Evolutionary conservation across 495 filamentous ascomycete genomes (phyloP).

Genomic region (Talaromyces proteolyticus): DNA sequence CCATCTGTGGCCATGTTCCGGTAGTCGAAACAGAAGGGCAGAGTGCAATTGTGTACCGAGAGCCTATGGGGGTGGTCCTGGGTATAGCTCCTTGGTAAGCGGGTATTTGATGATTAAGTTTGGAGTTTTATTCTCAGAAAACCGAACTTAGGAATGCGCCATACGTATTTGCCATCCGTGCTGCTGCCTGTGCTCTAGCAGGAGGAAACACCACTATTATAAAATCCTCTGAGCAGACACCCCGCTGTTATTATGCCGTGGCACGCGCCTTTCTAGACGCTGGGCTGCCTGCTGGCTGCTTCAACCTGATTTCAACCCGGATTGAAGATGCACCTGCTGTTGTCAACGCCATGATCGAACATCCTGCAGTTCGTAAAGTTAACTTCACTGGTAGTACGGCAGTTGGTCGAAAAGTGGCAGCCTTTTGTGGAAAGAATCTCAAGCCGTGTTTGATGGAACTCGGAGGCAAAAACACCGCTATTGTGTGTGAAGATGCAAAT

Average conservation of each 20-base stretch:
- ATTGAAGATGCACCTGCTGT: slow-evolving; percentile 48
- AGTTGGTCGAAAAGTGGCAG: slow-evolving; percentile 51
- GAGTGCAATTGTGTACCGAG: slow-evolving; percentile 64
- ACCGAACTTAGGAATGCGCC: slow-evolving; percentile 41
- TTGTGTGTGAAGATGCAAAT: slow-evolving; percentile 54
- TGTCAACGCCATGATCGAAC: slow-evolving; percentile 50
- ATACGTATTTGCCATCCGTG: slow-evolving; percentile 57
- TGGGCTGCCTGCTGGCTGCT: slow-evolving; percentile 53
- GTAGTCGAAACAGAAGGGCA: slow-evolving; percentile 43
- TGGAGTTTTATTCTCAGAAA: neutral
- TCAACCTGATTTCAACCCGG: slow-evolving; percentile 48
- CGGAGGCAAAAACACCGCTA: slow-evolving; percentile 54
- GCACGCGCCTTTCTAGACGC: slow-evolving; percentile 66
- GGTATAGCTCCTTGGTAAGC: slow-evolving; percentile 72
- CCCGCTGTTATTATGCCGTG: slow-evolving; percentile 69
- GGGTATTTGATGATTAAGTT: neutral
- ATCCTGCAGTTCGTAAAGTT: slow-evolving; percentile 52
- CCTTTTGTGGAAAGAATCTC: slow-evolving; percentile 43
- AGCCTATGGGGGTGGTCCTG: slow-evolving; percentile 78
- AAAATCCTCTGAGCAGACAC: slow-evolving; percentile 73
- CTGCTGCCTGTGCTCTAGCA: slow-evolving; percentile 68
- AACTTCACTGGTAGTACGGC: slow-evolving; percentile 56
- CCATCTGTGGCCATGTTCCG: slow-evolving; percentile 58
- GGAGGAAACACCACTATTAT: slow-evolving; percentile 73
- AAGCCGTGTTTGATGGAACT: slow-evolving; percentile 60